Conservation (phyloP, 352 stramenopile genomes). For the Phytopythium sindhum region DNA sequence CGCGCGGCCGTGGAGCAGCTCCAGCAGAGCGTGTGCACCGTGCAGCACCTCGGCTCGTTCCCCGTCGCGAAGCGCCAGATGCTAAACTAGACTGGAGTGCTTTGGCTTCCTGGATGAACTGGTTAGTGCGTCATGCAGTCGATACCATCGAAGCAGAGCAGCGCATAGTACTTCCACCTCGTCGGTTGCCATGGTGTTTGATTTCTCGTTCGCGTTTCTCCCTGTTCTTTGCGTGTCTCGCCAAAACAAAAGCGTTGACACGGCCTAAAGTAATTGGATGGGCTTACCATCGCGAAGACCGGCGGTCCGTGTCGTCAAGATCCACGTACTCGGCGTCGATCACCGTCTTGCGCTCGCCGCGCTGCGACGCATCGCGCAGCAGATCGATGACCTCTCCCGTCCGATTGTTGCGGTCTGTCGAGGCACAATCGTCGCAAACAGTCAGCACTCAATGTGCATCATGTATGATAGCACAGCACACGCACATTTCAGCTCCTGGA, state of each 20-base stretch:
- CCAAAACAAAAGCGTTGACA: neutral
- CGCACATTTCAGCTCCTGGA: constrained; percentile 69
- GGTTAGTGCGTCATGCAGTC: neutral
- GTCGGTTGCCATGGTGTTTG: neutral
- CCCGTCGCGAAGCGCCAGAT: constrained; percentile 52
- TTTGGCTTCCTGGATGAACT: neutral
- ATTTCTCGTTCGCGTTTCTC: neutral
- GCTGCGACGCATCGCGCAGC: constrained; percentile 34
- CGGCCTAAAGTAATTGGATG: neutral
- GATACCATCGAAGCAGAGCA: neutral
- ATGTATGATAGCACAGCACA: too few species aligned
- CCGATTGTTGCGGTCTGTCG: constrained; percentile 46
- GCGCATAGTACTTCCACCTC: neutral
- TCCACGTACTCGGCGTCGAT: constrained; percentile 78
- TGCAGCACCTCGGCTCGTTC: constrained; percentile 82
- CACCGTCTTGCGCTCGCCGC: constrained; percentile 44
- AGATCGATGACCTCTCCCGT: constrained; percentile 69
- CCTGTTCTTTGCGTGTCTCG: neutral
- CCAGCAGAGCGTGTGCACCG: constrained; percentile 42
- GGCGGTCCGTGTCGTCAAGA: constrained; percentile 26
- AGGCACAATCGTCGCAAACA: neutral
- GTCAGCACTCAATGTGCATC: too few species aligned
- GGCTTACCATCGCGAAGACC: constrained; percentile 19
- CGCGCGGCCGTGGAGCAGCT: constrained; percentile 51
- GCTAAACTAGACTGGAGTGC: constrained; percentile 25